These are phyloP conservation scores for Cyclostephanos invisitatus DNA, from an alignment of 108 stramenopile species.

Conservation along the genomic window DNA sequence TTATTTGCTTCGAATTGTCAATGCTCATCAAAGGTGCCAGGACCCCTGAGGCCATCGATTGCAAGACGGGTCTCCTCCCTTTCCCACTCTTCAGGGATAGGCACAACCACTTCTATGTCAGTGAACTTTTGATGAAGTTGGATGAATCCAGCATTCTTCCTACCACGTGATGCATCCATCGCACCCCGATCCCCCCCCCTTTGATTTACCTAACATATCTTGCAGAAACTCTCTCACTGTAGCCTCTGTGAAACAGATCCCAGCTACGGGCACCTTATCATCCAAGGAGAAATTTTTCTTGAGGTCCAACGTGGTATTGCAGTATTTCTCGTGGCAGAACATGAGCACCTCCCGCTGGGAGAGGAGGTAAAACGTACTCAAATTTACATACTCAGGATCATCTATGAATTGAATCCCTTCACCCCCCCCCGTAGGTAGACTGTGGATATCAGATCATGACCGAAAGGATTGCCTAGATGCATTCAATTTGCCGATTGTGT, in stretches of 20 bases:
- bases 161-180: background rate
- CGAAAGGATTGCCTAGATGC: background rate
- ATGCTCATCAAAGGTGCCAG: background rate
- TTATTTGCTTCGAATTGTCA: background rate
- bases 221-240: background rate
- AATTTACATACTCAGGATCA: no score
- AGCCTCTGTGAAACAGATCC: background rate
- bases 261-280: background rate
- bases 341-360: no score
- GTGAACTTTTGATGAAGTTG: background rate
- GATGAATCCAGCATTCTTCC: background rate
- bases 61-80: background rate
- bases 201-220: background rate
- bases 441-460: no score
- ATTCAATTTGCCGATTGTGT: background rate
- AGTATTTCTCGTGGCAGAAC: no score
- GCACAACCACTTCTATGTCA: background rate
- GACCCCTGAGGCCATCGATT: background rate
- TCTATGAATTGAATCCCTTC: no score
- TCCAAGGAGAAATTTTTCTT: background rate
- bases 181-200: background rate
- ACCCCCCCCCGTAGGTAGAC: no score
- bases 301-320: no score
- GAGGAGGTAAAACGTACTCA: no score
- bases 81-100: background rate